These are phyloP conservation scores for Tuber umbilicatum DNA, from an alignment of 495 filamentous ascomycete species.

Conservation along the genomic window DNA sequence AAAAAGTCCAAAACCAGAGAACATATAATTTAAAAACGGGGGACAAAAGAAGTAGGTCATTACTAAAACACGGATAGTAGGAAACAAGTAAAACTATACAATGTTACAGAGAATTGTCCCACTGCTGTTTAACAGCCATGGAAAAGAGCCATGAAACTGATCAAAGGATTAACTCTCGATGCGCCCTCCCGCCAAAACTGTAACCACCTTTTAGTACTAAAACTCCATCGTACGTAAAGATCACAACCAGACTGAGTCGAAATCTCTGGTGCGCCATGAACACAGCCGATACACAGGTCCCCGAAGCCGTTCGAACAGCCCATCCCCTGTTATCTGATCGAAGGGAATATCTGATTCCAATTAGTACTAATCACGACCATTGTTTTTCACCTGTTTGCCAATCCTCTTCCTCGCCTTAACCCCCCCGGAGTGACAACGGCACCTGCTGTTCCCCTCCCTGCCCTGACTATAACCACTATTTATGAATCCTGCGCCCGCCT, in stretches of 20 bases:
- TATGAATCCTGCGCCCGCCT: not conserved
- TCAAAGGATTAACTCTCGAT: not conserved
- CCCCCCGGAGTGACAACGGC: not conserved
- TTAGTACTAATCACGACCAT: not conserved
- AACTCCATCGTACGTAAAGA: not conserved
- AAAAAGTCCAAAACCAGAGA: not conserved
- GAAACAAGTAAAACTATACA: not conserved
- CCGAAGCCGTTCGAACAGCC: not conserved
- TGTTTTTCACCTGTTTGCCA: not conserved
- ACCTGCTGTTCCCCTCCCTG: not conserved
- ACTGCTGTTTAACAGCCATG: not conserved
- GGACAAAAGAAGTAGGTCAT: not conserved
- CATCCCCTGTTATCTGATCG: not conserved
- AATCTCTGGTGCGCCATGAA: not conserved
- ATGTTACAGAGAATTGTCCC: not conserved
- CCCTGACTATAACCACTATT: not conserved
- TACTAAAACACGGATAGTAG: not conserved
- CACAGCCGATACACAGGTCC: not conserved
- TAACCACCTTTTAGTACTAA: not conserved
- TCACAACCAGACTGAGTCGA: not conserved
- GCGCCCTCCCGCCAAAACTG: not conserved
- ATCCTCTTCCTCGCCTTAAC: not conserved
- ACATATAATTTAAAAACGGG: not conserved
- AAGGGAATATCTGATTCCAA: not conserved
- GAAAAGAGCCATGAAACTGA: not conserved